Evolutionary conservation across 108 stramenopile genomes (phyloP), one percentile per base, ranked within the genome.

Genomic region (Mayamaea pseudoterrestris): DNA sequence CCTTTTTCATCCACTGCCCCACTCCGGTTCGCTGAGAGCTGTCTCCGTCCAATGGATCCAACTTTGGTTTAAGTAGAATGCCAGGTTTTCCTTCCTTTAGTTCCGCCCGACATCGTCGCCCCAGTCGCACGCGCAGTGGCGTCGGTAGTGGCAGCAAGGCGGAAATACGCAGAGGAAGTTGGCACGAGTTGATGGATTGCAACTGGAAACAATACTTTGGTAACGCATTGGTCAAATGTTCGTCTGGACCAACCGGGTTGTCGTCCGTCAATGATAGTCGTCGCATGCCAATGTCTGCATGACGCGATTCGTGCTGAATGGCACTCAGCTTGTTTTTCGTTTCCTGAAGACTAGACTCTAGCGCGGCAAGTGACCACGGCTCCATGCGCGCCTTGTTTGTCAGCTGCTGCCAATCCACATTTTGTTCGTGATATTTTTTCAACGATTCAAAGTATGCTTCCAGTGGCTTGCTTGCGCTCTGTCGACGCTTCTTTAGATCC

Each of bases 11-110:
- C 90, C 90, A 88, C 52, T 85, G 82, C 0, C 83, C 85, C 44
- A 80, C 83, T 11, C 81, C 81, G 6, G 70, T 64, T 46, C 83
- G 61, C 7, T 4, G 13, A 58, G 73, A 77, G 16, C 80, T 68
- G 65, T 93, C 90, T 17, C 90, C 90, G 41, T 93, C 90, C 44
- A 93, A 46, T 25, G 90, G 90, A 59, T 88, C 85, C n/a, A 80
- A 49, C 59, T 88, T 88, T 21, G 86, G 86, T 59, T 88, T 93
- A 14, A 85, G 42, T 43, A 93, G 54, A 49, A 93, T 88, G 20
- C 90, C 90, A 3, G 90, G 83, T 45, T 74, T 61, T 9, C 83
- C 80, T 27, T 62, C 71, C 31, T 67, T 74, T 25, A 83, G 52
- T 55, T 93, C 90, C 14, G 68, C 67, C 4, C 76, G 64, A 49